Percentiles rank a stretch among this genome's conserved stretches.
These are phyloP conservation scores for Ambrosia artemisiifolia DNA, from an alignment of 129 eudicot genomes.

Conservation along the genomic window DNA sequence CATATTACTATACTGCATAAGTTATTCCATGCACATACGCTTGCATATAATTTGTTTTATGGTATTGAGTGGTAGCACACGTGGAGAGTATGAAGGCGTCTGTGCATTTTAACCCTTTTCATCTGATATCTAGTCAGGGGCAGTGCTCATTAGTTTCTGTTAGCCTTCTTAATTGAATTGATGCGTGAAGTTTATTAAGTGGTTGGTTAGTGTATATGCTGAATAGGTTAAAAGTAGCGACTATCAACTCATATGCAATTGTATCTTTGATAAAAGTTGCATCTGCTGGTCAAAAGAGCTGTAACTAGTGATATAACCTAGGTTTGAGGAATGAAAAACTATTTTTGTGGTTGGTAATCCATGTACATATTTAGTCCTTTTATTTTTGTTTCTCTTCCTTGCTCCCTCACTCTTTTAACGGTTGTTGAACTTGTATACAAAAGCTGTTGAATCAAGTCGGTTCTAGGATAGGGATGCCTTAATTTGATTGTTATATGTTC, in stretches of 20 bases:
- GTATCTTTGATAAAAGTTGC: not conserved
- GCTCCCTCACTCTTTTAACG: not conserved
- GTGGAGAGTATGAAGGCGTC: constrained; percentile 1
- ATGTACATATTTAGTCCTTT: not conserved
- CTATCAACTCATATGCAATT: not conserved
- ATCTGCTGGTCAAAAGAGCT: not conserved
- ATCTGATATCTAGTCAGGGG: not conserved
- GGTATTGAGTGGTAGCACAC: not conserved
- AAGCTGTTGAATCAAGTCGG: not conserved
- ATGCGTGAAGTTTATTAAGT: not conserved
- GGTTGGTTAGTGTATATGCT: not conserved
- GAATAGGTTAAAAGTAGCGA: not conserved
- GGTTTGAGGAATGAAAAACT: not conserved
- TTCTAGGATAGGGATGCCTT: constrained; percentile 11
- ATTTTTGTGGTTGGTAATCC: not conserved
- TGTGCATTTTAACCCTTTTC: not conserved
- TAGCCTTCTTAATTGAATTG: not conserved
- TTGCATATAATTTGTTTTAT: not conserved
- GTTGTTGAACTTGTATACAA: constrained; percentile 1
- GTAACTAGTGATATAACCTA: not conserved
- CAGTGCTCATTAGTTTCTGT: not conserved
- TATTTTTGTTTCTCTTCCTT: not conserved
- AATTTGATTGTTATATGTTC: constrained; percentile 6
- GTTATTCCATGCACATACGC: not conserved
- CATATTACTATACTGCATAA: constrained; percentile 2